These are phyloP conservation scores for Stagonosporopsis tanaceti DNA, from an alignment of 2,329 filamentous ascomycete species.

Conservation along the genomic window DNA sequence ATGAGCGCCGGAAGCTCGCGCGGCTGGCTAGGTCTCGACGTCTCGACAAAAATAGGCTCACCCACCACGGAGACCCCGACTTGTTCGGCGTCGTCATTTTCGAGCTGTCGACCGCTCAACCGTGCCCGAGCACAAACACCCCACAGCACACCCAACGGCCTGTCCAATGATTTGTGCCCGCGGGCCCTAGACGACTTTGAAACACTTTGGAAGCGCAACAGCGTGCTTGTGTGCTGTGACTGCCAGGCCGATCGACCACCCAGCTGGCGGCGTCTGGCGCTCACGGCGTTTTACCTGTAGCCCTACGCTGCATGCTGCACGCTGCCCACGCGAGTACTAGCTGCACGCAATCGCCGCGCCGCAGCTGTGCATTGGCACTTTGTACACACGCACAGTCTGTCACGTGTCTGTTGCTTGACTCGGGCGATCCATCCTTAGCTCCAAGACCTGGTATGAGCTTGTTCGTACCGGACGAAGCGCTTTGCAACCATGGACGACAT, in stretches of 20 bases:
- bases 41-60: slow-evolving; percentile 17
- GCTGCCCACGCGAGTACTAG: slow-evolving; percentile 19
- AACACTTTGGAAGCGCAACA: slow-evolving; percentile 3
- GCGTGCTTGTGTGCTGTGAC: slow-evolving; percentile 4
- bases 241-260: slow-evolving; percentile 28
- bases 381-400: neutral
- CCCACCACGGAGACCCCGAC: slow-evolving; percentile 12
- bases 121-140: slow-evolving; percentile 9
- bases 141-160: slow-evolving; percentile 6
- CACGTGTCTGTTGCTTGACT: slow-evolving; percentile 16
- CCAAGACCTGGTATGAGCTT: slow-evolving; percentile 16
- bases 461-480: slow-evolving; percentile 13
- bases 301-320: slow-evolving; percentile 23
- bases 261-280: slow-evolving; percentile 37
- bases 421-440: slow-evolving; percentile 7
- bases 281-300: slow-evolving; percentile 23
- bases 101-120: neutral
- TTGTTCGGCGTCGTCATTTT: slow-evolving; percentile 8
- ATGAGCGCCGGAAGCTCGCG: slow-evolving; percentile 9
- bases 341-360: slow-evolving; percentile 19
- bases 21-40: slow-evolving; percentile 2
- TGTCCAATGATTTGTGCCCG: slow-evolving; percentile 11
- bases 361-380: slow-evolving; percentile 3
- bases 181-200: slow-evolving; percentile 2
- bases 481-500: slow-evolving; percentile 51